Evolutionary conservation across 495 filamentous ascomycete genomes (phyloP), one percentile per base, ranked within the genome.

Genomic region (Penicillium riverlandense): DNA sequence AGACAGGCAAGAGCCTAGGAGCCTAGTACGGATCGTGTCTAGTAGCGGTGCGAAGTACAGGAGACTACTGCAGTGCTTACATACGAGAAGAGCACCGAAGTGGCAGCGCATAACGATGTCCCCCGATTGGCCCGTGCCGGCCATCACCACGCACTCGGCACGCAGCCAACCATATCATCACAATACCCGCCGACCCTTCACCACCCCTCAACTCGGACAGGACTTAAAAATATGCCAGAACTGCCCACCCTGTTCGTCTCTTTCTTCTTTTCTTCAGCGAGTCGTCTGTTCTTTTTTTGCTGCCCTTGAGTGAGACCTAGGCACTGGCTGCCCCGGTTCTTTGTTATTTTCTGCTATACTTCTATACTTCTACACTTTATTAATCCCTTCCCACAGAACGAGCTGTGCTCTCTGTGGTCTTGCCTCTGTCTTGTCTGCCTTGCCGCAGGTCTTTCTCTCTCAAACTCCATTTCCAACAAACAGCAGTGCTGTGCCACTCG

Each of bases 251-350:
- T 40, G 54, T 53, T 52, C 50, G 54, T 62, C 56, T 64, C 59
- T 65, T 61, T 67, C 61, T 82, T 77, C 61, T 54, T 72, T 70
- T 83, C 82, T 76, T 72, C 78, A 82, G 84, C 84, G 86, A 86
- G 84, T 22, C 75, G 74, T 69, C 80, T 80, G 81, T 79, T 77
- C 65, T 68, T 69, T 72, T 71, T 75, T 75, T 85, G 67, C 58
- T 55, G 41, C 49, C 53, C 50, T 60, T 71, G 72, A 61, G 67
- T 72, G 69, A 22, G 66, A 66, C 58, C 66, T 65, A 55, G 63
- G 62, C 62, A 68, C 69, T 70, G 64, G 63, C 64, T 76, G 59
- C 70, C 69, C 62, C 65, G 60, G 57, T 52, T 52, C 60, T 61
- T 65, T 59, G 62, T 59, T 69, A 64, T 48, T 63, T 62, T 35